phyloP scores from a whole-genome alignment of 1,284 basidiomycete genomes.

The Ceratobasidium sp. region DNA sequence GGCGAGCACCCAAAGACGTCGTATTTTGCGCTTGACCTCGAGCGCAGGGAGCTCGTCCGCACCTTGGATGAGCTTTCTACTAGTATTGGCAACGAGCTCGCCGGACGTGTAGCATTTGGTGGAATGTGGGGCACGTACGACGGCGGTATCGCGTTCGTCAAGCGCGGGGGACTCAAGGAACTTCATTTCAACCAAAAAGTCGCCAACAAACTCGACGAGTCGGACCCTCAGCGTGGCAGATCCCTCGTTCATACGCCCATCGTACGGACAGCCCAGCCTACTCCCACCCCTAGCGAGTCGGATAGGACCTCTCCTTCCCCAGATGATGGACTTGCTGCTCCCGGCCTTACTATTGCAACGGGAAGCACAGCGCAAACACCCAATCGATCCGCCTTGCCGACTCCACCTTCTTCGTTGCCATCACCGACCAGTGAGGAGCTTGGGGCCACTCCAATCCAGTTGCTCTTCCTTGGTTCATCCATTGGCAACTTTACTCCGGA shows the following conservation, averaged over 20 bases:
- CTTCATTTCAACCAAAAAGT: slow-evolving; percentile 15
- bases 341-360: not conserved
- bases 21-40: slow-evolving; percentile 94
- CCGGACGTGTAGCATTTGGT: slow-evolving; percentile 73
- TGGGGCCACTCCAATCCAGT: slow-evolving; percentile 57
- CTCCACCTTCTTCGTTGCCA: slow-evolving; percentile 37
- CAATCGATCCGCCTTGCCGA: slow-evolving; percentile 29
- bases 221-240: slow-evolving; percentile 14
- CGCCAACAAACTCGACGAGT: slow-evolving; percentile 12
- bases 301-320: not conserved
- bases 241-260: not conserved
- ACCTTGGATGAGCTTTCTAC: slow-evolving; percentile 74
- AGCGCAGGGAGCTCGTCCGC: slow-evolving; percentile 83
- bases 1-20: slow-evolving; percentile 62
- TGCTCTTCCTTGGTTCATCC: slow-evolving; percentile 94
- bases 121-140: slow-evolving; percentile 93
- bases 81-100: slow-evolving; percentile 67
- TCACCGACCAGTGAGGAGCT: slow-evolving; percentile 35
- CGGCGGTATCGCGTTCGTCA: slow-evolving; percentile 66
- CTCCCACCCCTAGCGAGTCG: slow-evolving; percentile 28
- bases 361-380: slow-evolving; percentile 12
- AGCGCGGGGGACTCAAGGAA: slow-evolving; percentile 51
- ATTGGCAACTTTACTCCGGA: slow-evolving; percentile 89
- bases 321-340: slow-evolving; percentile 1
- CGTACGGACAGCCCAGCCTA: slow-evolving; percentile 26